Evolutionary conservation across 345 rosid genomes (phyloP).

Genomic region (Camelina sativa): DNA sequence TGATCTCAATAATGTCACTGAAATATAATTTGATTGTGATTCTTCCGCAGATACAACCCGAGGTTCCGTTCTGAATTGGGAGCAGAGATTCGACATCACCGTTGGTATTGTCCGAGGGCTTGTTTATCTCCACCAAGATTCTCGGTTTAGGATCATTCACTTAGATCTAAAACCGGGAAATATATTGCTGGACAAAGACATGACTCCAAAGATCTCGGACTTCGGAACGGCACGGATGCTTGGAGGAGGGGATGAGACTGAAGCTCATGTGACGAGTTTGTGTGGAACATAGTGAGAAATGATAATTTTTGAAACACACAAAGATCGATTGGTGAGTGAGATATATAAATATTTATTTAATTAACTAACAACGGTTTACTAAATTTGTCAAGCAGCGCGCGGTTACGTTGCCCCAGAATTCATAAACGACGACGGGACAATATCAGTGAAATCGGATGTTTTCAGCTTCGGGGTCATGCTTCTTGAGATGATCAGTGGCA

Average conservation of each 20-base stretch:
- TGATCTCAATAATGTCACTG: too few species aligned
- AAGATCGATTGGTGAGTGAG: neutral
- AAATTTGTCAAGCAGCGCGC: neutral
- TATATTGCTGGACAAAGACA: neutral
- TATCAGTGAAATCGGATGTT: neutral
- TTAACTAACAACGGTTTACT: neutral
- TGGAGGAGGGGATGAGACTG: neutral
- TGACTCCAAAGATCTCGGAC: neutral
- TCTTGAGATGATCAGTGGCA: neutral
- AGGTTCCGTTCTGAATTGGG: neutral
- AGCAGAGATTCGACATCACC: neutral
- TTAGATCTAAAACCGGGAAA: neutral
- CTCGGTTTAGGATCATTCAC: neutral
- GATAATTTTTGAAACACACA: neutral
- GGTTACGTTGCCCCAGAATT: neutral
- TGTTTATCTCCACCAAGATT: neutral
- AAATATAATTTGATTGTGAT: neutral
- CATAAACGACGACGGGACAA: neutral
- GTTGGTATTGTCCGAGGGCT: neutral
- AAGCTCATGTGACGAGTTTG: neutral
- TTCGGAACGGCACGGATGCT: neutral
- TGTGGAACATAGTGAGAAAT: neutral
- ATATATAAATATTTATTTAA: neutral
- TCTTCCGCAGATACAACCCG: neutral
- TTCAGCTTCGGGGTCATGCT: neutral